Evolutionary conservation across 805 yeast genomes (phyloP).

Genomic region (Saturnispora besseyi): DNA sequence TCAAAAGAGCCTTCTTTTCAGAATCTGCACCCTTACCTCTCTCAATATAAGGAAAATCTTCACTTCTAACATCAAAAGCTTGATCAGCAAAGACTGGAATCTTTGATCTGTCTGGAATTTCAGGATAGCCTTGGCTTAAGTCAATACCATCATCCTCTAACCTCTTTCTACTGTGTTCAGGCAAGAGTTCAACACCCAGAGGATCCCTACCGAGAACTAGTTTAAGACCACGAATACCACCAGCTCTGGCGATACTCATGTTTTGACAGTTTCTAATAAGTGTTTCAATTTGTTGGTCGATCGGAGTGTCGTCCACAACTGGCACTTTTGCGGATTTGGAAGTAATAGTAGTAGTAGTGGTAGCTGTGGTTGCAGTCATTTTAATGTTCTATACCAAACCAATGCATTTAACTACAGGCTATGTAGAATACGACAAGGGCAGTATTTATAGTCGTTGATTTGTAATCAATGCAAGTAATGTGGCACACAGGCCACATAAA

Average conservation of each 20-base stretch:
- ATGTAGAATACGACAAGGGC: background rate
- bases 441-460: background rate
- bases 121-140: slow-evolving; percentile 31
- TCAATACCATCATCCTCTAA: slow-evolving; percentile 30
- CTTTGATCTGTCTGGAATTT: slow-evolving; percentile 24
- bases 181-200: slow-evolving; percentile 20
- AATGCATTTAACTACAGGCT: background rate
- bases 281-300: slow-evolving; percentile 11
- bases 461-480: background rate
- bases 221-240: slow-evolving; percentile 7
- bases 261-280: slow-evolving; percentile 9
- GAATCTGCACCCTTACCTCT: slow-evolving; percentile 31
- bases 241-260: slow-evolving; percentile 7
- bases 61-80: slow-evolving; percentile 29
- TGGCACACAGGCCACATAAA: background rate
- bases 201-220: slow-evolving; percentile 5
- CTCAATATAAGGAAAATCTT: slow-evolving; percentile 27
- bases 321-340: background rate
- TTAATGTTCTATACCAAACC: no score
- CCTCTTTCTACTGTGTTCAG: slow-evolving; percentile 22
- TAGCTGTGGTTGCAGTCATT: background rate
- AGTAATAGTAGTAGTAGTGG: background rate
- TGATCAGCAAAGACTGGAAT: slow-evolving; percentile 34
- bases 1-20: slow-evolving; percentile 9
- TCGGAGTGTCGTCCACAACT: slow-evolving; percentile 5